phyloP scores from a whole-genome alignment of 345 rosid genomes.

The Abelmoschus esculentus region DNA sequence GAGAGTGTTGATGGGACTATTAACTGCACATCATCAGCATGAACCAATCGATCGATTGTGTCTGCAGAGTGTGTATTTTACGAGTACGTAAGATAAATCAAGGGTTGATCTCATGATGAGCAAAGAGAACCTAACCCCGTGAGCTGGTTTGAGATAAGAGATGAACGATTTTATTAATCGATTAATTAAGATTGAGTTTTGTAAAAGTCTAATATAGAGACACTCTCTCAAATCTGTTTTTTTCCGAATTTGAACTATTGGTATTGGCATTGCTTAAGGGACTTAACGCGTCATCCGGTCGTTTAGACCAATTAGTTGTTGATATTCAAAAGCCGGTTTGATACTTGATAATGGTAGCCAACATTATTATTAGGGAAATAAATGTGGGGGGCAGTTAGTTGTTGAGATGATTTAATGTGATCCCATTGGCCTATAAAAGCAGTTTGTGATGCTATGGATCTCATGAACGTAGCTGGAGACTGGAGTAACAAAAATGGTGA shows the following conservation, averaged over 20 bases:
- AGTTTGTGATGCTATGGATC: neutral
- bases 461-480: neutral
- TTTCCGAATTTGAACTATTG: too few relatives aligned
- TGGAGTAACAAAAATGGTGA: constrained; percentile 22
- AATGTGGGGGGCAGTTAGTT: constrained; percentile 28
- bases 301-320: too few relatives aligned
- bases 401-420: constrained; percentile 41
- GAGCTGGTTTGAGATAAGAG: neutral
- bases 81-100: too few relatives aligned
- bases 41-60: neutral
- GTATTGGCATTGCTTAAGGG: too few relatives aligned
- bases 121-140: neutral
- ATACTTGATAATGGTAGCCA: neutral
- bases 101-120: neutral
- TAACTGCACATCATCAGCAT: neutral
- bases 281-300: too few relatives aligned
- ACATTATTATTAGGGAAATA: constrained; percentile 7
- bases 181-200: too few relatives aligned
- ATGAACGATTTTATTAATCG: too few relatives aligned
- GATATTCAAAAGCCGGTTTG: neutral
- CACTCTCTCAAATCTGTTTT: too few relatives aligned
- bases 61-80: too few relatives aligned
- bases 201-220: too few relatives aligned
- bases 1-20: neutral
- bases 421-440: constrained; percentile 18